These are phyloP conservation scores for Fusarium haematococcum DNA, from an alignment of 2,329 filamentous ascomycete genomes.

Conservation along the genomic window DNA sequence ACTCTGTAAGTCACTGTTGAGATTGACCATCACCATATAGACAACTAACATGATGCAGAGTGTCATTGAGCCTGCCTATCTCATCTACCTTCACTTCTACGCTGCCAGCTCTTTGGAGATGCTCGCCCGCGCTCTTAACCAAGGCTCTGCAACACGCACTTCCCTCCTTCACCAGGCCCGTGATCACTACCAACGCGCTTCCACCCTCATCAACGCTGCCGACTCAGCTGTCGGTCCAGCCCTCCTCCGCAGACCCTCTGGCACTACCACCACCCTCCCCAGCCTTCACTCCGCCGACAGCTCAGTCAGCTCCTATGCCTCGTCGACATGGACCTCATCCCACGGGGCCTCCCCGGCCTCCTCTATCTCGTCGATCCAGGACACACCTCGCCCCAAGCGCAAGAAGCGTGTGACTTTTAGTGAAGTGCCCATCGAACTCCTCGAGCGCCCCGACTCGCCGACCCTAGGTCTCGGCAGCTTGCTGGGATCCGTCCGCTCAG, in stretches of 20 bases:
- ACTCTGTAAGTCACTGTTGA: constrained; percentile 52
- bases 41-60: constrained; percentile 42
- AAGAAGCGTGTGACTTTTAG: constrained; percentile 57
- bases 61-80: constrained; percentile 63
- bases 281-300: constrained; percentile 57
- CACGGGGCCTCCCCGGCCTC: constrained; percentile 40
- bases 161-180: constrained; percentile 64
- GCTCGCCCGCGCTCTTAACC: constrained; percentile 62
- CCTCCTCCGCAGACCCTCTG: constrained; percentile 54
- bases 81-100: constrained; percentile 71
- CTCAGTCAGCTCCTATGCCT: constrained; percentile 57
- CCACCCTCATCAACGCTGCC: constrained; percentile 59
- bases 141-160: constrained; percentile 59
- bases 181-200: constrained; percentile 63
- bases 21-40: background rate
- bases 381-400: constrained; percentile 37
- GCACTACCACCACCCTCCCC: constrained; percentile 48
- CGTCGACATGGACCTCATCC: constrained; percentile 38
- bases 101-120: constrained; percentile 70
- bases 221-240: constrained; percentile 57
- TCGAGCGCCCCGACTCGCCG: constrained; percentile 69
- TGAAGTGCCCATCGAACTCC: constrained; percentile 54
- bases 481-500: constrained; percentile 45
- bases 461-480: constrained; percentile 67
- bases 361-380: constrained; percentile 57